Evolutionary conservation across 1,139 yeast species (phyloP).

Genomic region (Dujonia santamariae): DNA sequence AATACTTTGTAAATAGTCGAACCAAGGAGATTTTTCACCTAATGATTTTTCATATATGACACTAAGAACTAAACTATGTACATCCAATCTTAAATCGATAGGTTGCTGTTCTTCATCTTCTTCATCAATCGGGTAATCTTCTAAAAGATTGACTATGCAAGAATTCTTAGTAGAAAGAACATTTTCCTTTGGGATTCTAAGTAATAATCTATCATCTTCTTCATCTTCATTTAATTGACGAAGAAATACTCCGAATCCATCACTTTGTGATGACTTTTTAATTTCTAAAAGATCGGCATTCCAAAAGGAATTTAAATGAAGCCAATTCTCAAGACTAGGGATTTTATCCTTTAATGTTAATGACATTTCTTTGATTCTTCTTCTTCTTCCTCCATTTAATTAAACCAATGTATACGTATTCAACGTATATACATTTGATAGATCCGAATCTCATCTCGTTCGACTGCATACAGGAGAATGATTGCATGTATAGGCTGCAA

Average conservation of each 20-base stretch:
- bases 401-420: neutral
- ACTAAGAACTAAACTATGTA: conserved; percentile 64
- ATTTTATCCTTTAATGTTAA: neutral
- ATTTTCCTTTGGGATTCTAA: conserved; percentile 50
- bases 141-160: conserved; percentile 62
- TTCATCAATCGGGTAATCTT: conserved; percentile 37
- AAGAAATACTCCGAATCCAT: conserved; percentile 69
- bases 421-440: neutral
- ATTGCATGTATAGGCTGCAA: no score
- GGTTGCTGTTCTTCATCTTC: neutral
- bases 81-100: conserved; percentile 46
- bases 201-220: conserved; percentile 28
- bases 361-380: neutral
- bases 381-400: neutral
- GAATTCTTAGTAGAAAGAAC: conserved; percentile 59
- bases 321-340: conserved; percentile 39
- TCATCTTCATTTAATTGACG: conserved; percentile 27
- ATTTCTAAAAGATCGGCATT: conserved; percentile 43
- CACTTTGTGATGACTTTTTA: conserved; percentile 47
- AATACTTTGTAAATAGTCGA: conserved; percentile 56
- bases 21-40: conserved; percentile 73
- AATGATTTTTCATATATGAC: conserved; percentile 62
- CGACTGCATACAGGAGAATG: conserved; percentile 1
- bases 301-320: conserved; percentile 49
- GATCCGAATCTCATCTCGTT: conserved; percentile 1